Percentiles rank a stretch among this genome's conserved stretches.
These are phyloP conservation scores for Kodamaea hsintzibuensis DNA, from an alignment of 805 yeast genomes.

Conservation along the genomic window DNA sequence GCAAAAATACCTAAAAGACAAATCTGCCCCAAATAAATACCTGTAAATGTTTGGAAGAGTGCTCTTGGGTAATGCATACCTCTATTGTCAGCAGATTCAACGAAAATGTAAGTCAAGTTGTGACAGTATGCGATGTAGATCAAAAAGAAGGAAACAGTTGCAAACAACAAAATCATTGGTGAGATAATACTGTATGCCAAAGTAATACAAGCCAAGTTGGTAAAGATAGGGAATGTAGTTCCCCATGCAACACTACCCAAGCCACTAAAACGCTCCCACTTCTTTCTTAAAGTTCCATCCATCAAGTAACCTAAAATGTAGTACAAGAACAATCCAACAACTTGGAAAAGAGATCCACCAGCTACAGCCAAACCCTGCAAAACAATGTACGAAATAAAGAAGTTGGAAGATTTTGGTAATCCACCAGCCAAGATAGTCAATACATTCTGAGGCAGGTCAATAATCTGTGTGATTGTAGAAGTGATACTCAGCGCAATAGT, in stretches of 20 bases:
- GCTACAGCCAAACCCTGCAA: conserved; percentile 80
- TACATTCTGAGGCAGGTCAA: conserved; percentile 66
- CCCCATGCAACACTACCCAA: conserved; percentile 67
- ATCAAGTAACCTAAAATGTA: conserved; percentile 57
- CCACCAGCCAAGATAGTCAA: conserved; percentile 71
- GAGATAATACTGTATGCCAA: conserved; percentile 73
- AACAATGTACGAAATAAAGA: conserved; percentile 79
- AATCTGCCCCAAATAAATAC: conserved; percentile 83
- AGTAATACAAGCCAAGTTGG: conserved; percentile 67
- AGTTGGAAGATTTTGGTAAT: conserved; percentile 88
- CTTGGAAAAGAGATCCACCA: conserved; percentile 74
- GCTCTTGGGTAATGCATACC: conserved; percentile 90
- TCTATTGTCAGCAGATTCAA: conserved; percentile 69
- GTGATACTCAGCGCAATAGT: conserved; percentile 85
- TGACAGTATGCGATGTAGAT: conserved; percentile 77
- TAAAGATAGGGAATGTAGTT: conserved; percentile 72
- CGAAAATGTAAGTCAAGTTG: conserved; percentile 70
- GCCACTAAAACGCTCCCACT: conserved; percentile 57
- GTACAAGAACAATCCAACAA: conserved; percentile 58
- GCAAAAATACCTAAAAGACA: conserved; percentile 84
- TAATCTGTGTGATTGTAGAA: conserved; percentile 70
- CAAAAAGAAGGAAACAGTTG: conserved; percentile 66
- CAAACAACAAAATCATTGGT: conserved; percentile 78
- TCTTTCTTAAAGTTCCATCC: conserved; percentile 68
- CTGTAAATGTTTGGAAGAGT: conserved; percentile 82